Percentiles rank a stretch among this genome's conserved stretches.
Conservation (phyloP, 164 flowering plant species). For the Brasenia schreberi region DNA sequence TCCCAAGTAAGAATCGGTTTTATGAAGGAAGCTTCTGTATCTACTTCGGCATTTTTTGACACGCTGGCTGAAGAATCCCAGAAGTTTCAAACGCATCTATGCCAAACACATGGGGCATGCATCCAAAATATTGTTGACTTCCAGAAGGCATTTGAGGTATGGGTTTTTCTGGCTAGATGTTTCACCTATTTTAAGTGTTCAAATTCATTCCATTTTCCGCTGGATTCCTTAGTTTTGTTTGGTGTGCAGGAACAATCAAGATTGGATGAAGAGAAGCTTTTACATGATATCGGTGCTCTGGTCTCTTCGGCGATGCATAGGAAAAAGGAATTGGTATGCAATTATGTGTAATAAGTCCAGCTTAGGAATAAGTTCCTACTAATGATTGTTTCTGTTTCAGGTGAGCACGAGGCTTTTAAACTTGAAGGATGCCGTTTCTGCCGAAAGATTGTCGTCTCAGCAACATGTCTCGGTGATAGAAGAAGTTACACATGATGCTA, state of each 20-base stretch:
- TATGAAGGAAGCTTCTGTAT: slow-evolving; percentile 38
- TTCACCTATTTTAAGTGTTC: not conserved
- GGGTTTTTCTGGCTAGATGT: not conserved
- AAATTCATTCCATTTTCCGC: not conserved
- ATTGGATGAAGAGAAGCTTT: slow-evolving; percentile 66
- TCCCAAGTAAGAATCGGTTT: slow-evolving; percentile 39
- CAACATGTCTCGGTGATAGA: slow-evolving; percentile 54
- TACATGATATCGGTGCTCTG: slow-evolving; percentile 54
- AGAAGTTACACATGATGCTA: slow-evolving; percentile 20
- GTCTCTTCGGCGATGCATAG: slow-evolving; percentile 50
- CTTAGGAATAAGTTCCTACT: not conserved
- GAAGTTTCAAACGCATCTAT: slow-evolving; percentile 37
- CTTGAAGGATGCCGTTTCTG: slow-evolving; percentile 38
- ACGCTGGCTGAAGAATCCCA: slow-evolving; percentile 45
- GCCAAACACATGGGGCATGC: slow-evolving; percentile 34
- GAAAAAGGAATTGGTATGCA: slow-evolving; percentile 70
- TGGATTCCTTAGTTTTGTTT: slow-evolving; percentile 1
- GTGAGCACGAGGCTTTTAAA: slow-evolving; percentile 53
- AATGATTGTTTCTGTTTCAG: slow-evolving; percentile 17
- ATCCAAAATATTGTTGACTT: slow-evolving; percentile 49
- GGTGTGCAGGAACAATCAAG: slow-evolving; percentile 65
- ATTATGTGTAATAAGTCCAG: not conserved
- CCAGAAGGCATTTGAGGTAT: slow-evolving; percentile 52
- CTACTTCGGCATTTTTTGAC: slow-evolving; percentile 33
- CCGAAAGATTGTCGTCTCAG: slow-evolving; percentile 47